phyloP scores from a whole-genome alignment of 768 basidiomycete species.

The Tephrocybe sp. region DNA sequence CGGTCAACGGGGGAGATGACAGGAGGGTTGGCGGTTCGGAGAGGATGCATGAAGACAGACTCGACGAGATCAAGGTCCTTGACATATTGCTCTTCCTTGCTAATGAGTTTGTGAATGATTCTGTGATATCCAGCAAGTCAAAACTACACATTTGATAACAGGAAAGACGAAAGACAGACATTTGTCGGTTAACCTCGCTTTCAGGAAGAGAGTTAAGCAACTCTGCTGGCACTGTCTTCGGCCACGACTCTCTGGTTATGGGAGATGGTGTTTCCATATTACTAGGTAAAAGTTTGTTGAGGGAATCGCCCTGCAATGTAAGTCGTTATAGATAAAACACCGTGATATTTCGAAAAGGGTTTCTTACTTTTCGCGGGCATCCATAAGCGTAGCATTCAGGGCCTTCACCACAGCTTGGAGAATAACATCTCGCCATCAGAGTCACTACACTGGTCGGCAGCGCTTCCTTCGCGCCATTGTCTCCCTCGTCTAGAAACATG shows the following conservation, averaged over 20 bases:
- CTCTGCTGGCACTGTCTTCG: slow-evolving; percentile 40
- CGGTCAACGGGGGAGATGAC: slow-evolving; percentile 46
- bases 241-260: slow-evolving; percentile 48
- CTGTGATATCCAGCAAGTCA: slow-evolving; percentile 22
- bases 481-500: slow-evolving; percentile 87
- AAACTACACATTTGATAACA: neutral
- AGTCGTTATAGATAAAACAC: neutral
- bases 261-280: slow-evolving; percentile 33
- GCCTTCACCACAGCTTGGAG: slow-evolving; percentile 77
- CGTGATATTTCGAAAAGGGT: neutral
- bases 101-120: slow-evolving; percentile 87
- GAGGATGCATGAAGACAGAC: slow-evolving; percentile 52
- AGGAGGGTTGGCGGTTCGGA: slow-evolving; percentile 41
- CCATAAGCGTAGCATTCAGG: slow-evolving; percentile 77
- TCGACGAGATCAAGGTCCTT: slow-evolving; percentile 86
- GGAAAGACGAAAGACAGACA: slow-evolving; percentile 30
- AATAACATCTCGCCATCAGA: slow-evolving; percentile 85
- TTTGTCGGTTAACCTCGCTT: slow-evolving; percentile 83
- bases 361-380: slow-evolving; percentile 67
- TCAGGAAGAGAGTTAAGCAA: slow-evolving; percentile 52
- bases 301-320: slow-evolving; percentile 25
- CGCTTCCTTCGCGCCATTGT: slow-evolving; percentile 61
- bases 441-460: slow-evolving; percentile 89
- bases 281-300: slow-evolving; percentile 22
- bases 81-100: slow-evolving; percentile 87